Evolutionary conservation across 2,329 filamentous ascomycete genomes (phyloP).

Genomic region (Aureobasidium sp.): DNA sequence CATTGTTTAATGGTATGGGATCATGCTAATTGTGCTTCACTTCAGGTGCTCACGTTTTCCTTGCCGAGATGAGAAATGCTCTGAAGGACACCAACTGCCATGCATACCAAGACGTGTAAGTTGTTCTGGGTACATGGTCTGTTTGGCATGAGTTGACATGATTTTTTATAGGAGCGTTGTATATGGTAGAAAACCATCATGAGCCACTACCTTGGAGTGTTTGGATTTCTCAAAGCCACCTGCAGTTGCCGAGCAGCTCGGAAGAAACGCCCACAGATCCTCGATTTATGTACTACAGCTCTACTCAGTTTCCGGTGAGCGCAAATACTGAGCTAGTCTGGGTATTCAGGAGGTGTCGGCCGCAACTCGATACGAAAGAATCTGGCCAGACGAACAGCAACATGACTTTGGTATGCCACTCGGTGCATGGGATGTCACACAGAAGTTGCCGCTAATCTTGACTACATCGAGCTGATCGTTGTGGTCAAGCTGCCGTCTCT

Average conservation of each 20-base stretch:
- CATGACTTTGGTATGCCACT: not conserved
- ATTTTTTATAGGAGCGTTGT: conserved; percentile 9
- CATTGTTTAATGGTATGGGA: not conserved
- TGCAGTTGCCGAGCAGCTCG: not conserved
- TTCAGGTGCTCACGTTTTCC: conserved; percentile 10
- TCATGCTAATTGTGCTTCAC: not conserved
- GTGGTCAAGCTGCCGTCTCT: not conserved
- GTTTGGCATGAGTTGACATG: not conserved
- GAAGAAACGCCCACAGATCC: not conserved
- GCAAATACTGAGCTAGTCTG: not conserved
- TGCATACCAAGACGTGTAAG: conserved; percentile 14
- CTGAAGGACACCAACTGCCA: conserved; percentile 10
- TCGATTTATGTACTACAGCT: not conserved
- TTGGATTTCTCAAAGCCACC: not conserved
- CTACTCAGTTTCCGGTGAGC: not conserved
- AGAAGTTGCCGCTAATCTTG: not conserved
- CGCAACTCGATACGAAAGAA: not conserved
- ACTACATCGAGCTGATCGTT: not conserved
- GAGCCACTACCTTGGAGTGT: not conserved
- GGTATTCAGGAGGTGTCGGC: not conserved
- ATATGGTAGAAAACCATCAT: conserved; percentile 13
- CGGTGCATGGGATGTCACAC: not conserved
- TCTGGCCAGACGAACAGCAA: not conserved
- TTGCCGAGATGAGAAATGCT: conserved; percentile 14
- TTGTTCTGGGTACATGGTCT: not conserved